Conservation (phyloP, 108 stramenopile species). For the Fragilariopsis cylindrus region DNA sequence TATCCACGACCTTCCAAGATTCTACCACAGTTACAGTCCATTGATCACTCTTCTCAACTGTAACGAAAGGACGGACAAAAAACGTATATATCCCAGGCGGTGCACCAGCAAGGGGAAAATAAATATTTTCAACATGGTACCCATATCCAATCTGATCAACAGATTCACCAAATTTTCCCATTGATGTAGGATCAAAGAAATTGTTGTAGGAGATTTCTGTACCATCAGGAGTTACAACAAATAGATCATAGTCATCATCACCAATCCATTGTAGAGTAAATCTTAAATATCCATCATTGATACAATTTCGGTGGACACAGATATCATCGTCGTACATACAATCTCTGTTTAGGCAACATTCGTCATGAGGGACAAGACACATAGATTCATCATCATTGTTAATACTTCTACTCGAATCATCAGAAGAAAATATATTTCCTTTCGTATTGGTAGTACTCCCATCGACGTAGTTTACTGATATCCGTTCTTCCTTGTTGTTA, state of each 20-base stretch:
- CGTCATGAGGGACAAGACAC: constrained; percentile 9
- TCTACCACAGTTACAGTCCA: constrained; percentile 34
- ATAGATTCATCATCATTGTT: background rate
- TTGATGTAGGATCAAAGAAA: constrained; percentile 11
- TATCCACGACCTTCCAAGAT: constrained; percentile 10
- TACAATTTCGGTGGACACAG: constrained; percentile 32
- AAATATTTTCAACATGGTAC: constrained; percentile 37
- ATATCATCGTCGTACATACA: constrained; percentile 19
- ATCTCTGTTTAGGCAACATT: constrained; percentile 32
- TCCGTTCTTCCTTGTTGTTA: too few species aligned
- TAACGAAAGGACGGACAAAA: constrained; percentile 30
- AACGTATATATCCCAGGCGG: constrained; percentile 28
- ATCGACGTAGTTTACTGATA: too few species aligned
- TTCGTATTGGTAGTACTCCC: too few species aligned
- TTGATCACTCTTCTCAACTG: constrained; percentile 13
- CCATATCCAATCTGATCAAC: constrained; percentile 15
- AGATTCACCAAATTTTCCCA: constrained; percentile 27
- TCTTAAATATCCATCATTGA: constrained; percentile 31
- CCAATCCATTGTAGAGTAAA: constrained; percentile 39
- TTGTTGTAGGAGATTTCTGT: constrained; percentile 17
- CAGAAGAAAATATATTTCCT: too few species aligned
- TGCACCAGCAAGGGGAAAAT: constrained; percentile 24
- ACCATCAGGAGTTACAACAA: constrained; percentile 35
- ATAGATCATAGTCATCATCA: constrained; percentile 36
- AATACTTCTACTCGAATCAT: too few species aligned